Base-by-base conservation (phyloP, 805 yeast genomes). In the Saccharomycopsis sp. region DNA sequence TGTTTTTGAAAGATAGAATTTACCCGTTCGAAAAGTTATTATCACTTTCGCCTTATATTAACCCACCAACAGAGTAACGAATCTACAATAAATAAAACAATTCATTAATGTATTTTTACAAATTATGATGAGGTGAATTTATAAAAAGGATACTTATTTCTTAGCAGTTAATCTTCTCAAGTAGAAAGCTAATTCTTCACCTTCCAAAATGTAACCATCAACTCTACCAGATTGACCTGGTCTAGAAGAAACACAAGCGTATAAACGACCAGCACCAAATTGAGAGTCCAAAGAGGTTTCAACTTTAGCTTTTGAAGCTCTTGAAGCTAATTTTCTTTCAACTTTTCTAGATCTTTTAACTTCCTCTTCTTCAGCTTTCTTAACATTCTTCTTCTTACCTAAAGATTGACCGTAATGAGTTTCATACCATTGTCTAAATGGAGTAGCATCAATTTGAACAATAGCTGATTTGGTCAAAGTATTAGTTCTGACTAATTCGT, bases 201-300 rank as follows among this genome's bases (percentile, higher is more conserved):
- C 98, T 81, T 93, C 98, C 72, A 93, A 85, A 77, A 93, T 84
- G 94, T 93, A 93, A 77, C 98, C 98, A 73, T 93, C 98, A 77
- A 88, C 83, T 80, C 98, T 94, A 75, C 98, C 98, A 60, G 95
- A 85, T 82, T 93, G 98, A 75, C 98, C 98, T 72, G 98, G 98
- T 82, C 98, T 88, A 51, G 98, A 93, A 59, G 98, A 88, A 70
- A 93, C 87, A 72, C 78, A 79, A 72, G 98, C 98, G 81, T 93
- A 93, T 66, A 93, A 84, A 77, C 90, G 89, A 81, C 98, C 98
- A 63, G 97, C 88, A 72, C 83, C 82, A 85, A 93, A 93, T 80
- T 93, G 98, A 66, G 90, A 68, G 68, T 87, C 90, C 62, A 93
- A 90, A 64, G 96, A 81, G 57, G 77, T 70, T 75, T 89, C 96